phyloP scores from a whole-genome alignment of 2,329 filamentous ascomycete species.

The Aspergillus novoparasiticus region DNA sequence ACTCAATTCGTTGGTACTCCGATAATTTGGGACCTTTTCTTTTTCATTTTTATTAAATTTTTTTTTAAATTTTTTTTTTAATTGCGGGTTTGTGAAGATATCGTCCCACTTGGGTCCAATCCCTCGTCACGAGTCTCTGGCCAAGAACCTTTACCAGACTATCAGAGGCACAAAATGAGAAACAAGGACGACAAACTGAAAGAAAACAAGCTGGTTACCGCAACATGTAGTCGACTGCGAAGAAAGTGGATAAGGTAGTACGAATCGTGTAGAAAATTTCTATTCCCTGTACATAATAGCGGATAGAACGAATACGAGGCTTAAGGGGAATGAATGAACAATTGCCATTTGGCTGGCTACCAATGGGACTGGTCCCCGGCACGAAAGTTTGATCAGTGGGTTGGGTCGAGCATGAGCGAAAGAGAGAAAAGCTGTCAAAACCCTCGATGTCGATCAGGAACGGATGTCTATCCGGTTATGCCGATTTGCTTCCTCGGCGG shows the following conservation, averaged over 20 bases:
- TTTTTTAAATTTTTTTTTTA: too few species aligned
- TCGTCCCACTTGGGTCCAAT: slow-evolving; percentile 2
- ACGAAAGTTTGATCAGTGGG: slow-evolving; percentile 5
- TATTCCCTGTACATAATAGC: not conserved
- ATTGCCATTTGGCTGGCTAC: not conserved
- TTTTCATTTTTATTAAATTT: too few species aligned
- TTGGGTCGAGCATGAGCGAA: not conserved
- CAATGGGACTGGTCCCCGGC: not conserved
- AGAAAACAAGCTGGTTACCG: not conserved
- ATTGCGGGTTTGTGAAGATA: not conserved
- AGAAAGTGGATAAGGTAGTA: not conserved
- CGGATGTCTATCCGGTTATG: slow-evolving; percentile 8
- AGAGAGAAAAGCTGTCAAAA: slow-evolving; percentile 16
- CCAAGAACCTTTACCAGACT: not conserved
- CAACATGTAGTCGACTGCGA: not conserved
- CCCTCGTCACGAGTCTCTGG: not conserved
- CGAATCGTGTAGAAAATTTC: not conserved
- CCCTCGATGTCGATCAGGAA: slow-evolving; percentile 17
- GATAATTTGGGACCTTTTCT: not conserved
- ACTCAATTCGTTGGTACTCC: not conserved
- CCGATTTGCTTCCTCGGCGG: slow-evolving; percentile 9
- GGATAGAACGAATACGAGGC: not conserved
- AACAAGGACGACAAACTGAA: not conserved
- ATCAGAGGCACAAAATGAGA: not conserved
- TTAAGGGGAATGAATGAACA: not conserved